These are phyloP conservation scores for Lactifluus subvellereus DNA, from an alignment of 768 basidiomycete genomes.

Conservation along the genomic window DNA sequence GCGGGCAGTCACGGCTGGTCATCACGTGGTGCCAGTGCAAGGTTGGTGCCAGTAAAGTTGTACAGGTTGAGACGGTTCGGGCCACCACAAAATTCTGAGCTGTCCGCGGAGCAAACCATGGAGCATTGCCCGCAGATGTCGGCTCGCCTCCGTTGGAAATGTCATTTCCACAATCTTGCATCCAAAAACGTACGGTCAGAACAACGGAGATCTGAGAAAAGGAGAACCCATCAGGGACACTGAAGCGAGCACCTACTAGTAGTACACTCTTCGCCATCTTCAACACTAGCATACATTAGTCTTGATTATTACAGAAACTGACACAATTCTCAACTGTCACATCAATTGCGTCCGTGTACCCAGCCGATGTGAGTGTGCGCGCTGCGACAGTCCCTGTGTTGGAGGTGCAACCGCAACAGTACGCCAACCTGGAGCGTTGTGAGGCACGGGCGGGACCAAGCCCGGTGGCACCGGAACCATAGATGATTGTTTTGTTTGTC, in stretches of 20 bases:
- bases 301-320: slow-evolving; percentile 39
- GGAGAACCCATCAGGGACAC: not conserved
- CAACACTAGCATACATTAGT: slow-evolving; percentile 63
- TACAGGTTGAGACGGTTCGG: slow-evolving; percentile 61
- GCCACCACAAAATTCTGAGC: slow-evolving; percentile 66
- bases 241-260: slow-evolving; percentile 36
- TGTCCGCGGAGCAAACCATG: slow-evolving; percentile 62
- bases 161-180: slow-evolving; percentile 60
- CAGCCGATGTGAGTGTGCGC: slow-evolving; percentile 51
- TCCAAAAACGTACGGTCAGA: slow-evolving; percentile 49
- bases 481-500: no score
- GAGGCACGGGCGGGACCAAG: no score
- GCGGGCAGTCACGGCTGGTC: slow-evolving; percentile 51
- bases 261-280: slow-evolving; percentile 54
- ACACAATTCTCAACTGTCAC: slow-evolving; percentile 61
- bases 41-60: slow-evolving; percentile 57
- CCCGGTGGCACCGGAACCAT: no score
- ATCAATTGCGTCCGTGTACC: slow-evolving; percentile 39
- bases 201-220: not conserved
- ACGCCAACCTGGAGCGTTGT: no score
- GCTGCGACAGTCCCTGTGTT: slow-evolving; percentile 41
- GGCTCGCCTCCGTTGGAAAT: no score
- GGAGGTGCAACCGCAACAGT: no score
- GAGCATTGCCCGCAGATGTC: slow-evolving; percentile 49
- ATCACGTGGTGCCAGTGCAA: slow-evolving; percentile 46